Conservation (phyloP, 345 rosid species). For the Balakata baccata region DNA sequence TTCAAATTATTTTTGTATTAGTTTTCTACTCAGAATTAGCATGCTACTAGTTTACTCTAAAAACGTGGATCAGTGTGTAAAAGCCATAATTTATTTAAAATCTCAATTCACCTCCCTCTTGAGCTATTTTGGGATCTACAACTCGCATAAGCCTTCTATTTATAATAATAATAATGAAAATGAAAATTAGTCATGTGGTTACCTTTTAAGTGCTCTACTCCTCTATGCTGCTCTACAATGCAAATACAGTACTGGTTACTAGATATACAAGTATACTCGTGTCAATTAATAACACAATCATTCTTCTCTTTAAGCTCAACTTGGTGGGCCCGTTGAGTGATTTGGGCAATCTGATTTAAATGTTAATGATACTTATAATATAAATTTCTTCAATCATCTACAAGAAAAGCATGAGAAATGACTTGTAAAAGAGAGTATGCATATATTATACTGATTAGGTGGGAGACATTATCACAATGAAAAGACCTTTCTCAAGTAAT, state of each 20-base stretch:
- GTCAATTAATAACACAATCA: not conserved
- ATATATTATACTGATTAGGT: not conserved
- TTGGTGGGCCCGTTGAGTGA: not conserved
- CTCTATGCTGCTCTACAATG: no score
- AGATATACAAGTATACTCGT: not conserved
- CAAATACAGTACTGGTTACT: not conserved
- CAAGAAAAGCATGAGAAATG: slow-evolving; percentile 6
- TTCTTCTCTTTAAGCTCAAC: not conserved
- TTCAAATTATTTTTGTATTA: no score
- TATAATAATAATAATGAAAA: no score
- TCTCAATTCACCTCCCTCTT: no score
- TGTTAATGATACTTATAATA: not conserved
- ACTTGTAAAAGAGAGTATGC: not conserved
- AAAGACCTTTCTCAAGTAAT: not conserved
- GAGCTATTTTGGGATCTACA: no score
- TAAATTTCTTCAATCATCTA: not conserved
- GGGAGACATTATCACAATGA: slow-evolving; percentile 10
- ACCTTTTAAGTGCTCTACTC: no score
- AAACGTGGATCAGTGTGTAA: no score
- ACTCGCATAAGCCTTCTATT: no score
- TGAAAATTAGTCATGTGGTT: no score
- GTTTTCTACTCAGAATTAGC: no score
- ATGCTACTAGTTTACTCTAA: no score
- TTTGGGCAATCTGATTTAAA: not conserved
- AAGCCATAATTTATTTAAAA: no score